A percentile compares a stretch with the other conserved stretches of the same genome.
These are phyloP conservation scores for Angomonas ambiguus DNA, from an alignment of 208 protist species.

Conservation along the genomic window DNA sequence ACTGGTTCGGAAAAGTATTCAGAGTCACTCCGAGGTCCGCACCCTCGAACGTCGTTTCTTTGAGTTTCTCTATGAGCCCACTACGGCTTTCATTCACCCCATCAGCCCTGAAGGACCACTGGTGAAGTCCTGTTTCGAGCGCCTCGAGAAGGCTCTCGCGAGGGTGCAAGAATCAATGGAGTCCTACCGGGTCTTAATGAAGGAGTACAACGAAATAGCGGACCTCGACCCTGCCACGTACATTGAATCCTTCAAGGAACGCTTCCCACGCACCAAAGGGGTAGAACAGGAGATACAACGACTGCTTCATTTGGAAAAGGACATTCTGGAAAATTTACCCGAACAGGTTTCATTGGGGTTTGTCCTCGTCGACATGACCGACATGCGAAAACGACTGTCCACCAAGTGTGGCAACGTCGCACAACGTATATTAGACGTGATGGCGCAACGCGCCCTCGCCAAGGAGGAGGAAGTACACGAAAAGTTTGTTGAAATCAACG, in stretches of 20 bases:
- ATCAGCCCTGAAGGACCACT: conserved; percentile 40
- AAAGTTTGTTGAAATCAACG: conserved; percentile 62
- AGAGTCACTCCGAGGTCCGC: conserved; percentile 71
- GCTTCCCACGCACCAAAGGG: conserved; percentile 56
- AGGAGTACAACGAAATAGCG: conserved; percentile 65
- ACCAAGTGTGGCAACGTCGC: conserved; percentile 73
- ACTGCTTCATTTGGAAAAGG: conserved; percentile 45
- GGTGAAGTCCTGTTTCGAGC: conserved; percentile 45
- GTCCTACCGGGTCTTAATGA: conserved; percentile 70
- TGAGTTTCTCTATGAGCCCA: conserved; percentile 88
- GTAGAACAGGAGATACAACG: conserved; percentile 77
- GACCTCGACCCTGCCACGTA: conserved; percentile 71
- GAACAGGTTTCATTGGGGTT: conserved; percentile 62
- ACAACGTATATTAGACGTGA: conserved; percentile 58
- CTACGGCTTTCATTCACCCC: conserved; percentile 61
- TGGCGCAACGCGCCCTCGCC: conserved; percentile 61
- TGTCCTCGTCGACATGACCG: conserved; percentile 73
- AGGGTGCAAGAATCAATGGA: conserved; percentile 45
- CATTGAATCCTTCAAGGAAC: conserved; percentile 64
- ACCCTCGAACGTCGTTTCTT: conserved; percentile 88
- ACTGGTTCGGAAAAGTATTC: conserved; percentile 77
- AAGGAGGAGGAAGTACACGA: conserved; percentile 70
- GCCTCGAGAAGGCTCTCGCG: conserved; percentile 52
- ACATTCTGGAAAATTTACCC: conserved; percentile 65
- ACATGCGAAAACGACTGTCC: conserved; percentile 62